phyloP scores from a whole-genome alignment of 2,329 filamentous ascomycete genomes.

The Nemania diffusa region DNA sequence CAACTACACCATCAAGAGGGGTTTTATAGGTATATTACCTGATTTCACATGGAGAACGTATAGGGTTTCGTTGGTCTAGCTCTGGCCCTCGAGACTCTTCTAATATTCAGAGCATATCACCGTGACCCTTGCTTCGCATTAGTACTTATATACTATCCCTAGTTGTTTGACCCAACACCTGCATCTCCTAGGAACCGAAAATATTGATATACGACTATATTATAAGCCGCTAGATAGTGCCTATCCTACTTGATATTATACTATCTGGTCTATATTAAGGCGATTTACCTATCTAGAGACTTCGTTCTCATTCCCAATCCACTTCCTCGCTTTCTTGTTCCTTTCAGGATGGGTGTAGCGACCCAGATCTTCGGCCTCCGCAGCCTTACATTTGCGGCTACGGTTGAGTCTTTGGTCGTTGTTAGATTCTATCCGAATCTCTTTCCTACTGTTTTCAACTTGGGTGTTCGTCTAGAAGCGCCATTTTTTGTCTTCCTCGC shows the following conservation, averaged over 20 bases:
- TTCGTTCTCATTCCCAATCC: background rate
- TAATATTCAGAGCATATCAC: background rate
- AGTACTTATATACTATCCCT: background rate
- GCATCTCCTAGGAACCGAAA: background rate
- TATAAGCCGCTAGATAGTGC: background rate
- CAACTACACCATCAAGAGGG: background rate
- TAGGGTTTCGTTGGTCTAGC: background rate
- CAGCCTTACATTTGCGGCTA: constrained; percentile 42
- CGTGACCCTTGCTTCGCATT: background rate
- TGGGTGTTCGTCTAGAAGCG: constrained; percentile 18
- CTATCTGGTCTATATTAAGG: background rate
- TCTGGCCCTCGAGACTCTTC: background rate
- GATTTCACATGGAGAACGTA: constrained; percentile 4
- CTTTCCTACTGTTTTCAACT: constrained; percentile 25
- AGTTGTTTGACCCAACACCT: background rate
- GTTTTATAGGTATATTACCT: background rate
- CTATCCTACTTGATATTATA: background rate
- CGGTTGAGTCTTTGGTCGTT: constrained; percentile 43
- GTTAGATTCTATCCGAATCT: constrained; percentile 41
- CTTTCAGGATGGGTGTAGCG: constrained; percentile 21
- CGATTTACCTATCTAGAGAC: background rate
- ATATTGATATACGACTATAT: background rate
- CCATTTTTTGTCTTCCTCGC: constrained; percentile 30
- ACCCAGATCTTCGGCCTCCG: constrained; percentile 41
- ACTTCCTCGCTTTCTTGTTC: background rate